Evolutionary conservation across 768 basidiomycete genomes (phyloP), one percentile per base, ranked within the genome.

Genomic region (Lentinula detonsa): DNA sequence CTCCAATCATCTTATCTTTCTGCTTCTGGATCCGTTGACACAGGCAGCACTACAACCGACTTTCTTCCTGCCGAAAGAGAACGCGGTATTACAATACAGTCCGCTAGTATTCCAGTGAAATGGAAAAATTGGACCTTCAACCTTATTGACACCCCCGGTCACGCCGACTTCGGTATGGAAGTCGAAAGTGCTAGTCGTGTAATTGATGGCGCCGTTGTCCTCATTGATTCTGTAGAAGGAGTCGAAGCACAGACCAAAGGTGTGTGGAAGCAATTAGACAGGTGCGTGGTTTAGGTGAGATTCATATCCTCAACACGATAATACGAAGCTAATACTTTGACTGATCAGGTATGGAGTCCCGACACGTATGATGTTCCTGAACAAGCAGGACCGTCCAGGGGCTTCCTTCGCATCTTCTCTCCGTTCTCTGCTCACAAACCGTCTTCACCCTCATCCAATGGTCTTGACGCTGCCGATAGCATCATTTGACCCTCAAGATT

Each of bases 81-180:
- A 72, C 82, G 93, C 57, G 93, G 93, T 5, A 95, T 95, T 62
- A 95, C 93, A 3, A 91, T 95, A 61, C 93, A 95, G 68, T 92
- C 91, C 21, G 93, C 93, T 11, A 93, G 91, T 73, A 92, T 95
- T 62, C 92, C 92, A 2, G 90, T 93, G 42, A 81, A 82, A 68
- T 93, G 92, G 92, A 88, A 87, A 70, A 72, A 86, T 58, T 91
- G 90, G 88, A 85, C 81, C 1, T 88, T 91, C 73, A 95, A 94
- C 69, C 81, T 95, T 49, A 86, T 95, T 50, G 93, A 95, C 67
- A 95, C 93, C 3, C 93, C 93, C 15, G 93, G 93, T 39, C 93
- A 95, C 73, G 93, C 91, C 4, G 93, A 95, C 71, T 95, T 95
- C 73, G 93, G 93, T n/a, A 94, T 95, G 92, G 93, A 95, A 68